Conservation (phyloP, 768 basidiomycete genomes). For the Podaxis rugospora region DNA sequence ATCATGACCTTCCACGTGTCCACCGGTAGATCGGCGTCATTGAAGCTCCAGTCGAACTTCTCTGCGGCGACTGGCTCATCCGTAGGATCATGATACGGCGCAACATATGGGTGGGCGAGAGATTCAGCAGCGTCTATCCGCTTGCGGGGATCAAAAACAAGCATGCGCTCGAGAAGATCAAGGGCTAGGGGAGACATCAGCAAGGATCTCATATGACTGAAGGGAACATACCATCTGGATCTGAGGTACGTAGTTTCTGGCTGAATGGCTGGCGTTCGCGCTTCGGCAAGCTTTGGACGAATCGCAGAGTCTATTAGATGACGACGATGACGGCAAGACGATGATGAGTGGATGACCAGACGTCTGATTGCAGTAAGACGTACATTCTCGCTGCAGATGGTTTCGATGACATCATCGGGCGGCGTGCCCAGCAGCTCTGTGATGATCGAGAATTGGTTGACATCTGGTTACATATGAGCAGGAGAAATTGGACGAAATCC, state of each 20-base stretch:
- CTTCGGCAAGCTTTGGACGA: slow-evolving; percentile 97
- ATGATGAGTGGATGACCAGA: slow-evolving; percentile 13
- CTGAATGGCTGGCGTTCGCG: slow-evolving; percentile 93
- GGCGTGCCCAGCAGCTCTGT: slow-evolving; percentile 98
- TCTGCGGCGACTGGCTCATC: slow-evolving; percentile 94
- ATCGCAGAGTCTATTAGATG: slow-evolving; percentile 78
- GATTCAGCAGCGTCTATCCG: slow-evolving; percentile 92
- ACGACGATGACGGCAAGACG: slow-evolving; percentile 7
- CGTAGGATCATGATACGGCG: slow-evolving; percentile 97
- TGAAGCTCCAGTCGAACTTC: slow-evolving; percentile 99
- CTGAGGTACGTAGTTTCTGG: slow-evolving; percentile 86
- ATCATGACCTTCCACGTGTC: slow-evolving; percentile 99
- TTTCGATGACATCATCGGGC: slow-evolving; percentile 98
- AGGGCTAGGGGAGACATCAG: slow-evolving; percentile 52
- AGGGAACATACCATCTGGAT: slow-evolving; percentile 65
- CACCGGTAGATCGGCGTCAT: slow-evolving; percentile 96
- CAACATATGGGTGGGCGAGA: slow-evolving; percentile 90
- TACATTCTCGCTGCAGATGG: slow-evolving; percentile 97
- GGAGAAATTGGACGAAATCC: slow-evolving; percentile 2
- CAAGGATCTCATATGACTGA: background rate
- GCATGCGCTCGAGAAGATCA: slow-evolving; percentile 96
- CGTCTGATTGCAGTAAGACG: slow-evolving; percentile 21
- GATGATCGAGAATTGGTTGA: slow-evolving; percentile 99
- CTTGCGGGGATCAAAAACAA: slow-evolving; percentile 97
- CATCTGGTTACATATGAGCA: slow-evolving; percentile 54